Evolutionary conservation across 2,329 filamentous ascomycete species (phyloP), one percentile per base, ranked within the genome.

Genomic region (Hymenoscyphus infarciens): DNA sequence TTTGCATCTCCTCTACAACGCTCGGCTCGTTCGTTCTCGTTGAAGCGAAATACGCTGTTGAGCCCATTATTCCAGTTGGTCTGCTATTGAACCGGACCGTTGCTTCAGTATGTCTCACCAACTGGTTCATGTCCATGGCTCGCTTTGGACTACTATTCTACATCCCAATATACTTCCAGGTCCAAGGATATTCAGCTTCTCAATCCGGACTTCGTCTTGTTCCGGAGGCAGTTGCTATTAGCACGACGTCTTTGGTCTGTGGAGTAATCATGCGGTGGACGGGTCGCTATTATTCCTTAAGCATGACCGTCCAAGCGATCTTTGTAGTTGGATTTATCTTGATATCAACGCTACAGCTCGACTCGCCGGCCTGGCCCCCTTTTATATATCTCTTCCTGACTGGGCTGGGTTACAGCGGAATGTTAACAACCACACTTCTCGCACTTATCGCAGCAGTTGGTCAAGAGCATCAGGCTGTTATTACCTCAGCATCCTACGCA

Each of bases 401-500:
- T 1, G 57, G 77, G 0, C 83, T 85, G 68, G 79, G 80, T n/a
- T 83, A 81, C 67, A 81, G 82, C 5, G 80, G 82, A 70, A 88
- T 85, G 11, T 83, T 91, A 45, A 91, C 88, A 0, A 88, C 86
- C 0, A 86, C 86, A 0, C 81, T 92, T 27, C 86, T 91, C 52
- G 88, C 82, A 1, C 77, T 92, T 56, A 83, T 92, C 65, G 84
- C 89, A 29, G 90, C 91, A 69, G 83, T 87, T 0, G 77, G 82
- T 0, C 78, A 80, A 5, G 80, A 85, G 57, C 88, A 93, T 66
- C 86, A 89, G 64, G 89, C 90, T 1, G 83, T 93, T 1, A 87
- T 87, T 2, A 88, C 90, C 22, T 89, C 90, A 10, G 91, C 88
- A 73, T 89, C 86, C 16, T 93, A 92, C 74, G 83, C 92, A 19